Conservation (phyloP, 2,329 filamentous ascomycete species). For the Cytospora mali region DNA sequence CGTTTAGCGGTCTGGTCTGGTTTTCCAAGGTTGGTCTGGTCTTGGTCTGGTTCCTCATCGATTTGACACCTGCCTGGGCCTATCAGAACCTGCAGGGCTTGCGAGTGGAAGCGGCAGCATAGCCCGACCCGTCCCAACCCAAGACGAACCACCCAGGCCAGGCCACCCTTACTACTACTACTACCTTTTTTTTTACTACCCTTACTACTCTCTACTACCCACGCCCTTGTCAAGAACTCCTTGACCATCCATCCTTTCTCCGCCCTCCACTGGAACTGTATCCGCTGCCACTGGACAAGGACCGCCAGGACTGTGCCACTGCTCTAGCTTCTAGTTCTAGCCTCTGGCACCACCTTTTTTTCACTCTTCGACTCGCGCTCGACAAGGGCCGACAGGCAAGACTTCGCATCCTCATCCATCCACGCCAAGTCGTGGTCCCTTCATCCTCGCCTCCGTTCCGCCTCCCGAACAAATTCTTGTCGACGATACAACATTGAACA, state of each 20-base stretch:
- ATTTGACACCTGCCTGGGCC: constrained; percentile 16
- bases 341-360: constrained; percentile 28
- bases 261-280: constrained; percentile 17
- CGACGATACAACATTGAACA: neutral
- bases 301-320: constrained; percentile 18
- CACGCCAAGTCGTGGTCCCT: constrained; percentile 1
- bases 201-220: too few relatives aligned
- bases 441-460: neutral
- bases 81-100: constrained; percentile 24
- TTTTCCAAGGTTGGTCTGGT: constrained; percentile 2
- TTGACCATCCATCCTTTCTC: constrained; percentile 23
- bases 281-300: constrained; percentile 12
- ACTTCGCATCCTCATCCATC: neutral
- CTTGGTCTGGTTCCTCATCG: constrained; percentile 12
- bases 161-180: constrained; percentile 14
- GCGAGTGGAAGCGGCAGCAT: constrained; percentile 17
- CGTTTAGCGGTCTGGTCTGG: constrained; percentile 16
- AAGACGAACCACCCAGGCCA: constrained; percentile 12
- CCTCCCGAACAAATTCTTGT: neutral
- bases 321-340: constrained; percentile 17
- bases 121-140: constrained; percentile 6
- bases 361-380: constrained; percentile 23
- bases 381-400: constrained; percentile 14
- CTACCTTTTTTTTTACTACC: too few relatives aligned
- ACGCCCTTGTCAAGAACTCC: neutral